phyloP scores from a whole-genome alignment of 257 asterid species.

The Ophiorrhiza pumila region DNA sequence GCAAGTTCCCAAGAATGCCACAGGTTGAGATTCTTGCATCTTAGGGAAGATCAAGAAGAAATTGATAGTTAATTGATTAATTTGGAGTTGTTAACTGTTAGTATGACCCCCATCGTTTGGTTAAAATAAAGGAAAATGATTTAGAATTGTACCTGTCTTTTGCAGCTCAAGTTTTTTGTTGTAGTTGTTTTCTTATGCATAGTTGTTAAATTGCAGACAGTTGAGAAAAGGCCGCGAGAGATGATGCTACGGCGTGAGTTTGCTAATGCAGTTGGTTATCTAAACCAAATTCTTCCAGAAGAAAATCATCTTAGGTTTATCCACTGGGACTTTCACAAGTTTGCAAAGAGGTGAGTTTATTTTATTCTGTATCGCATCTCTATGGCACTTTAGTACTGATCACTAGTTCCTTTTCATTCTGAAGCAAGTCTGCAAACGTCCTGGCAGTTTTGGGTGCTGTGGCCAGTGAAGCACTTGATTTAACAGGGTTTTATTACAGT shows the following conservation, averaged over 20 bases:
- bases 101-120: background rate
- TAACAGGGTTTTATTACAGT: slow-evolving; percentile 89
- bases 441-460: slow-evolving; percentile 98
- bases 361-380: slow-evolving; percentile 14
- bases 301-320: slow-evolving; percentile 83
- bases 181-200: slow-evolving; percentile 3
- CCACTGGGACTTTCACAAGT: slow-evolving; percentile 99
- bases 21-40: background rate
- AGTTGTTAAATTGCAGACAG: slow-evolving; percentile 54
- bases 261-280: slow-evolving; percentile 92
- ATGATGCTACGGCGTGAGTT: slow-evolving; percentile 99
- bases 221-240: slow-evolving; percentile 97
- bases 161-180: background rate
- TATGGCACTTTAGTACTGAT: slow-evolving; percentile 28
- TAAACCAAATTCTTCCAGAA: slow-evolving; percentile 80
- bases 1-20: background rate
- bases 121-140: background rate
- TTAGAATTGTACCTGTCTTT: background rate
- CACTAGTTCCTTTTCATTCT: slow-evolving; percentile 27
- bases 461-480: slow-evolving; percentile 95
- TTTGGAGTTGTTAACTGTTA: background rate
- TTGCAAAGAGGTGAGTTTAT: slow-evolving; percentile 75
- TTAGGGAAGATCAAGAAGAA: background rate
- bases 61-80: background rate
- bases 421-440: slow-evolving; percentile 97